Base-by-base conservation (phyloP, 73 alveolate species). In the Paramecium primaurelia region DNA sequence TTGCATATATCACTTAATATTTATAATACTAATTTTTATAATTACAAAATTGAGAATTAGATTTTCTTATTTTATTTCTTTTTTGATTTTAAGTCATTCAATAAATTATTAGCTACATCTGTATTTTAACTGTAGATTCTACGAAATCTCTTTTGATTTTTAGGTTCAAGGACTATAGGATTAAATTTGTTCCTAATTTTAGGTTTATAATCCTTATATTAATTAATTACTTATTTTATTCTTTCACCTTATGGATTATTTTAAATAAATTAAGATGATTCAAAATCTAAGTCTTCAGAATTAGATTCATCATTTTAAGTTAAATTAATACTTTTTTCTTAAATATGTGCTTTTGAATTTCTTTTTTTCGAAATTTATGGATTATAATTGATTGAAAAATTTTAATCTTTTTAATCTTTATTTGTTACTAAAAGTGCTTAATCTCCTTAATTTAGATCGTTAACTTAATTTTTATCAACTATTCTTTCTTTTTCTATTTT, bases 101-200 rank as follows among this genome's bases (percentile, higher is more conserved):
- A 7, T 49, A 80, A 45, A 1, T 11, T 22, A 80, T 80, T 80
- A 7, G 91, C 91, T 4, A 47, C 75, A 80, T 80, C 91, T 11
- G 91, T 80, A 14, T 80, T 80, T 80, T 80, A 44, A 80, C 91
- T 80, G 51, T 80, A 80, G 32, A 80, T 42, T 49, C 75, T 80
- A 14, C 58, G 49, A 47, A 80, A 32, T 49, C 73, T 80, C 32
- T 80, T 80, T 42, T 34, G 51, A 32, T 42, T 28, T 26, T 80
- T 44, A 26, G 71, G 58, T 28, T 80, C 91, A 25, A 80, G 58
- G 2, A 32, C 58, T 20, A 49, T 26, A 2, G 45, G 44, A 16
- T 28, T 42, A 80, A 6, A 20, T 47, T 25, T 80, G 2, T 10
- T 26, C 16, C 12, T 42, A 25, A 44, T 26, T 40, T 25, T 80